Evolutionary conservation across 768 basidiomycete genomes (phyloP).

Genomic region (Auricularia sp.): DNA sequence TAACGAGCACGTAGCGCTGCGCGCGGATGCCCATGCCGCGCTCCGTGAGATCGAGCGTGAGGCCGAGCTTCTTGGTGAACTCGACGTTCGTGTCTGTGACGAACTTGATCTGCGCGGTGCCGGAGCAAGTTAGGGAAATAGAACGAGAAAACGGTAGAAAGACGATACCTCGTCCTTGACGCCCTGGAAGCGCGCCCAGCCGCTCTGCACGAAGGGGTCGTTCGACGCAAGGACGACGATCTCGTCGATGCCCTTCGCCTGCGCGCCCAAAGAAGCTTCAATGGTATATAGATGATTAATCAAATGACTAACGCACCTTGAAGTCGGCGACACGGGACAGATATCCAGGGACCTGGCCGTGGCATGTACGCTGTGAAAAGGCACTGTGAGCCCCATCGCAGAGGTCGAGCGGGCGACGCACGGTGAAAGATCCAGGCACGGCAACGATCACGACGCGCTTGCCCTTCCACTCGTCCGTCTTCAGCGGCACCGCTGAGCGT

Average conservation of each 20-base stretch:
- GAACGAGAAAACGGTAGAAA: too few relatives aligned
- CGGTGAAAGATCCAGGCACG: constrained; percentile 77
- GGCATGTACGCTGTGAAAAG: constrained; percentile 9
- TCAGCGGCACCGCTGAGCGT: constrained; percentile 38
- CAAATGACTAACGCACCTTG: constrained; percentile 9
- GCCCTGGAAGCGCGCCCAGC: constrained; percentile 17
- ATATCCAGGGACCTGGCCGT: constrained; percentile 18
- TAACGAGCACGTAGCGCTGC: constrained; percentile 22
- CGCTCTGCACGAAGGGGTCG: constrained; percentile 18
- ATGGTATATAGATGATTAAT: too few relatives aligned
- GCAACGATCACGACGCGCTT: constrained; percentile 74
- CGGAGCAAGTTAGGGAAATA: not conserved
- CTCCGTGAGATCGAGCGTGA: constrained; percentile 9
- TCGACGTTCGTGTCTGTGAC: constrained; percentile 47
- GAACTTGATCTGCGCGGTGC: constrained; percentile 39
- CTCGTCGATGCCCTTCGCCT: constrained; percentile 24
- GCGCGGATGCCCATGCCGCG: constrained; percentile 51
- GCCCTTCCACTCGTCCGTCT: constrained; percentile 60
- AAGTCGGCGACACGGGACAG: constrained; percentile 25
- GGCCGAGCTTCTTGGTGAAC: constrained; percentile 42
- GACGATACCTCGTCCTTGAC: constrained; percentile 16
- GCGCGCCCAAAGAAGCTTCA: not conserved
- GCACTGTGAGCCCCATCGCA: not conserved
- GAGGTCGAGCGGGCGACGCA: constrained; percentile 22
- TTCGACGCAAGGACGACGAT: constrained; percentile 14